Base-by-base conservation (phyloP, 805 yeast genomes). In the Kurtzmaniella fragi region DNA sequence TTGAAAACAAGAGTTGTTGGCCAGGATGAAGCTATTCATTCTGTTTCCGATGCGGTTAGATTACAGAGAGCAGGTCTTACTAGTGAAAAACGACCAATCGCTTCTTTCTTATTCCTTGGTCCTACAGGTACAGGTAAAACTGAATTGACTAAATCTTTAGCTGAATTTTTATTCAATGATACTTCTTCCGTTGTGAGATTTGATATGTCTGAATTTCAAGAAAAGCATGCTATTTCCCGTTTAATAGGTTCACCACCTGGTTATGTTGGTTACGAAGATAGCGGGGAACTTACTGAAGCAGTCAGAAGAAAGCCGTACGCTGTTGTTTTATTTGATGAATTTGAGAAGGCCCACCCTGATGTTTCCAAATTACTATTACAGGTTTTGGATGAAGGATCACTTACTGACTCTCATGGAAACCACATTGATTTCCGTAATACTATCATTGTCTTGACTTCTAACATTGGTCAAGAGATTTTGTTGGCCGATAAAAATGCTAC, bases 121-220 rank as follows among this genome's bases (percentile, higher is more conserved):
- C 98, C 99, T 39, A 93, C 99, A 0, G 99, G 99, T 66, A 91
- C 98, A 0, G 99, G 99, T 66, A 91, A 91, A 62, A 93, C 99
- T 0, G 98, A 93, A 61, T 73, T 93, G 38, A 90, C 97, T 6
- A 91, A 93, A 60, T 82, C 95, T 0, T 73, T 91, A 41, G 96
- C 98, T 2, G 89, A 88, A 51, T 93, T 93, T 52, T 63, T 91
- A 51, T 93, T 93, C 63, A 93, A 89, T 54, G 91, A 91, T 59
- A 88, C 86, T 53, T 73, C 79, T 32, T 78, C 96, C 8, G 89
- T 91, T 28, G 79, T 90, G 17, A 73, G 99, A 50, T 91, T 91
- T 58, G 99, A 91, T 61, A 93, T 93, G 99, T 86, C 96, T 15
- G 99, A 91, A 60, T 91, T 93, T 61, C 98, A 91, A 64, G 99